Base-by-base conservation (phyloP, 2,329 filamentous ascomycete genomes). In the Decorospora gaudefroyi region DNA sequence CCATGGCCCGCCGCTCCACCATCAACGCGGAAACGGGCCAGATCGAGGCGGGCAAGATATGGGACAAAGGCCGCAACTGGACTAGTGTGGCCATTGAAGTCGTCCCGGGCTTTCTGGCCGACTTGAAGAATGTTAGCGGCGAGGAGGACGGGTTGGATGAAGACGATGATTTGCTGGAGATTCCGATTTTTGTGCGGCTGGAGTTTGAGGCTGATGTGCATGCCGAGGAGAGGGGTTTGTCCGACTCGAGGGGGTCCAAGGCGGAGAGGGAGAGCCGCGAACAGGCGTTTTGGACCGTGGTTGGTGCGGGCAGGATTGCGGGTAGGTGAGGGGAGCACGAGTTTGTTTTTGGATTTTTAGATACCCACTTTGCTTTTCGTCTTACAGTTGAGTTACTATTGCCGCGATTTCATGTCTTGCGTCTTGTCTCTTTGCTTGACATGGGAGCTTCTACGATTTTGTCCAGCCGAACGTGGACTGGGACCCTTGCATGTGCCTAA, bases 71-170 rank as follows among this genome's bases (percentile, higher is more conserved):
- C 0, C 79, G 91, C 23, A 99, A 97, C 69, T 96, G 91, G 88
- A 93, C 93, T 11, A 93, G 86, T 55, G 89, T 99, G 8, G 88
- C 96, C 13, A 78, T 99, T 17, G 93, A 99, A 68, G 86, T 99
- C 10, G 82, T 96, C 0, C 82, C 91, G 62, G 61, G 78, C 51
- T 50, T 72, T 16, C 28, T 64, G 12, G 50, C 51, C 8, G 42
- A 50, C 22, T 13, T 53, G 19, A 29, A 29, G 13, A 55, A 48
- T 13, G 30, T 51, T 8, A 35, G 42, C 0, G 19, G 64, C 56
- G 23, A 66, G 10, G 47, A 53, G 3, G 43, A 38, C 49, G 64
- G 60, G 25, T 41, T 73, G 9, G 69, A 71, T 18, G 77, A 80
- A 33, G 82, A 84, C 48, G 80, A 84, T 42, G 79, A 85, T 62